Base-by-base conservation (phyloP, 108 stramenopile genomes). In the Skeletonema tropicum region DNA sequence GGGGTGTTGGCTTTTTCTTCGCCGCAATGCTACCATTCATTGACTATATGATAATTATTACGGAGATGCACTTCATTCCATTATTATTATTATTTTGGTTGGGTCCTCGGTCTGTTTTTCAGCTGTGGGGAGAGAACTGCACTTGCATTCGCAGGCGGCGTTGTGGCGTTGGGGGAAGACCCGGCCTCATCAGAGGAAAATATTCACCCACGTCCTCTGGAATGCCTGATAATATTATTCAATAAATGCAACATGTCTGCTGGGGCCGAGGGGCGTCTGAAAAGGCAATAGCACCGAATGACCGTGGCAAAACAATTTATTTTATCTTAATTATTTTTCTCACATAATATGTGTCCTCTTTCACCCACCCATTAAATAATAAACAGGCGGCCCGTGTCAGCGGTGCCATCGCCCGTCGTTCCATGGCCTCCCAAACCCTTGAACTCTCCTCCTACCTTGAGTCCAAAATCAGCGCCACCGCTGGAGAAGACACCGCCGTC, bases 381-480 rank as follows among this genome's bases (percentile, higher is more conserved):
- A 21, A 21, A 41, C 57, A 84, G 91, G 87, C 89, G 73, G 88
- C 87, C 60, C 91, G 91, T 77, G 77, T 76, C 73, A 77, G 68
- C 66, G 80, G 74, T 61, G 79, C 78, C 68, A 76, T 73, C 52
- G 60, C 80, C 70, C 75, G 76, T 64, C 93, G 95, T 67, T 82
- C 89, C 71, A 93, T 96, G 92, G 90, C 93, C 78, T 94, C 92
- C 55, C 93, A 94, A 83, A 94, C 93, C 60, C 85, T 98, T 64
- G 98, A 98, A 77, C 97, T 98, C 32, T 95, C 97, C 66, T 87
- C 90, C 78, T 98, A 97, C 94, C 92, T 98, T 25, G 96, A 97
- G 86, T 86, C 92, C 79, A 97, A 96, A 85, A 98, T 98, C 90
- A 87, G 92, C 41, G 91, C 87, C 76, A 83, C 85, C 33, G 89